These are phyloP conservation scores for Achaetomiella virescens DNA, from an alignment of 495 filamentous ascomycete genomes.

Conservation along the genomic window DNA sequence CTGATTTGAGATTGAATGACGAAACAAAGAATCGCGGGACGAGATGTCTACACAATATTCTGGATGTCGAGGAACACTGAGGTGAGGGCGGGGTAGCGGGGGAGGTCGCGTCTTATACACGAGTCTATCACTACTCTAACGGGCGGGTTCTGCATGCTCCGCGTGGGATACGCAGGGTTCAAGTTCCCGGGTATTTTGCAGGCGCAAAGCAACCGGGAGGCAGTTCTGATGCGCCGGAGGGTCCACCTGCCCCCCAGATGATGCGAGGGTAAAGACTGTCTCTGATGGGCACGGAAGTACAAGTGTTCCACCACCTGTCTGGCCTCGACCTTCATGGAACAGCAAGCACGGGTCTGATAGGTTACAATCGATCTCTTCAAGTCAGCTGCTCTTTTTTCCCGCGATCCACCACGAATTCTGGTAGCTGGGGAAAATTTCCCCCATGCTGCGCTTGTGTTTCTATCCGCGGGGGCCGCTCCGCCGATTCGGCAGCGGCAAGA, in stretches of 20 bases:
- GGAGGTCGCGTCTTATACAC: conserved; percentile 11
- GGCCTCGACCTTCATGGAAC: conserved; percentile 2
- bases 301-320: conserved; percentile 4
- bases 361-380: background rate
- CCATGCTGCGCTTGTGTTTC: background rate
- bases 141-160: background rate
- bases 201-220: background rate
- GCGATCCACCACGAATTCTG: background rate
- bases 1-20: background rate
- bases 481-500: conserved; percentile 11
- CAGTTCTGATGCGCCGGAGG: background rate
- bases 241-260: background rate
- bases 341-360: background rate
- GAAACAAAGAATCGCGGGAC: background rate
- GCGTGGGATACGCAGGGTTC: background rate
- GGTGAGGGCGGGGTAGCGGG: conserved; percentile 13
- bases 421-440: background rate
- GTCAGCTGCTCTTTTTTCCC: background rate
- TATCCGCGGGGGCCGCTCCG: background rate
- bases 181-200: background rate
- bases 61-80: background rate
- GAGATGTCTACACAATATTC: background rate
- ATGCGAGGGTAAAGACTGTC: background rate
- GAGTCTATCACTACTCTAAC: background rate
- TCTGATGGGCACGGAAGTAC: conserved; percentile 7